Percentiles rank a stretch among this genome's conserved stretches.
Evolutionary conservation across 345 rosid genomes (phyloP).

Genomic region (Eutrema yunnanense): DNA sequence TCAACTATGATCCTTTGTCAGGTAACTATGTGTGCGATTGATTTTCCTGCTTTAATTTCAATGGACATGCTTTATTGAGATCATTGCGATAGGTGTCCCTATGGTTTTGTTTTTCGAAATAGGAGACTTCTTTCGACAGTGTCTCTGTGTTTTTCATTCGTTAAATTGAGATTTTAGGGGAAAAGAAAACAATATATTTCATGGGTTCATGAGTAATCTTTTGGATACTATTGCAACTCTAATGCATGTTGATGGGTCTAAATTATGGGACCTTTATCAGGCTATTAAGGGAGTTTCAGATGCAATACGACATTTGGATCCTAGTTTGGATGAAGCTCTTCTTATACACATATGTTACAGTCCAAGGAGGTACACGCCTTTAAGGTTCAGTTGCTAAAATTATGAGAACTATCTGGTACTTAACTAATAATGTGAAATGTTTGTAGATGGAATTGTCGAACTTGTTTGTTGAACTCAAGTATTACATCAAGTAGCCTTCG

Average conservation of each 20-base stretch:
- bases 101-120: too few species aligned
- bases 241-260: neutral
- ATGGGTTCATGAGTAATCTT: neutral
- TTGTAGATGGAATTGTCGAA: constrained; percentile 81
- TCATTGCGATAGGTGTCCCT: too few species aligned
- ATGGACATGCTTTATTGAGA: neutral
- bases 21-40: constrained; percentile 31
- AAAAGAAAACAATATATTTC: too few species aligned
- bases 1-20: constrained; percentile 65
- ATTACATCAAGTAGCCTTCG: constrained; percentile 63
- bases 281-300: constrained; percentile 64
- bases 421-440: constrained; percentile 3
- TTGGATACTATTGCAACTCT: neutral
- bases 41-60: neutral
- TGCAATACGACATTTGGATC: constrained; percentile 49
- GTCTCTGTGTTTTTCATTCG: too few species aligned
- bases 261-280: constrained; percentile 25
- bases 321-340: constrained; percentile 50
- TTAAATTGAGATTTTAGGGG: too few species aligned
- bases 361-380: constrained; percentile 68
- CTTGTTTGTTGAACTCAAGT: constrained; percentile 50
- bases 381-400: neutral
- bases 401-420: neutral
- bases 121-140: too few species aligned
- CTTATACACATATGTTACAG: constrained; percentile 80